Evolutionary conservation across 768 basidiomycete species (phyloP), one percentile per base, ranked within the genome.

Genomic region (Glaciozyma martinii): DNA sequence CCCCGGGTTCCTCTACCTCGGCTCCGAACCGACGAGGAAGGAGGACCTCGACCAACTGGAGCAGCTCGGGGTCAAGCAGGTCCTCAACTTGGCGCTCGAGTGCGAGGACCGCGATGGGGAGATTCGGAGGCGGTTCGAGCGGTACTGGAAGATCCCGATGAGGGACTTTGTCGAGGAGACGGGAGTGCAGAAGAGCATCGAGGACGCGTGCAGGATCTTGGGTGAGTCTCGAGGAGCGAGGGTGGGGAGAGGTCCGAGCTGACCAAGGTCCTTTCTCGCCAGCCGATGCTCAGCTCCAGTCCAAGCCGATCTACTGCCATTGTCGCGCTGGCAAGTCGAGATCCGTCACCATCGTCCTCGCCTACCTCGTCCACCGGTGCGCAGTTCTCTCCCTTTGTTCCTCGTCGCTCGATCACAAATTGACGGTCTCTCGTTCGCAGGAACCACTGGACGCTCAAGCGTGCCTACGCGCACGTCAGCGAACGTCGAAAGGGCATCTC

Each of bases 271-370:
- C 5, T 30, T 52, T 60, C 33, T 13, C 9, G 15, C 1, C 71
- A 95, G 93, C 95, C 74, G 93, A 97, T 72, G 93, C 93, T 2
- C 84, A 88, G 55, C 76, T 97, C 59, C 90, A 91, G 69, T 89
- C 86, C 0, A 83, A 89, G 25, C 86, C 91, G 10, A 88, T 88
- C 2, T 98, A 94, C 72, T 92, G 97, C 19, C 94, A 98, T 75
- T 98, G 93, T 78, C 90, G 89, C 78, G 92, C 89, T 8, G 94
- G 93, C 7, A 95, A 92, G 79, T 92, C 90, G 3, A 86, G 94
- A 19, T 93, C 90, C 1, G 93, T 95, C 33, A 95, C 93, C 0
- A 91, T 92, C 18, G 93, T 95, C 47, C 90, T 98, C 80, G 93
- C 90, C 3, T 97, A 95, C 75, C 86, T 98, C 62, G 95, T 98